Evolutionary conservation across 208 protist genomes (phyloP), one percentile per base, ranked within the genome.

Genomic region (Acanthamoeba quina): DNA sequence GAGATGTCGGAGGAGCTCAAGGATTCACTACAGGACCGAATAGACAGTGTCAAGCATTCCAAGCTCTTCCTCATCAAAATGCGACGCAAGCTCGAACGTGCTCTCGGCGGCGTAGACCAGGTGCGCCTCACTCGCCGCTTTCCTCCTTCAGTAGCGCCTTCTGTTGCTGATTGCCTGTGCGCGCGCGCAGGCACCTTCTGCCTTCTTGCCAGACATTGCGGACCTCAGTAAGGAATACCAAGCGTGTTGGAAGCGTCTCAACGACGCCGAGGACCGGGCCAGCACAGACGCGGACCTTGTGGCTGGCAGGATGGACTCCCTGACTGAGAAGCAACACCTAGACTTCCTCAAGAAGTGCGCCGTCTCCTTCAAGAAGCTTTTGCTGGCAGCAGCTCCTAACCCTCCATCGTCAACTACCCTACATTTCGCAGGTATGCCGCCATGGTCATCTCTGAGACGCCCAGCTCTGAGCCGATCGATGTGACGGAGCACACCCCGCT

Each of bases 211-310:
- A 10, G 78, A 86, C 29, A 11, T 86, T 26, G 78, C 3, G n/a
- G 78, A 86, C 49, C 49, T 86, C 6, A 86, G 78, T 29, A 24
- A 58, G 31, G 78, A 86, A 9, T 62, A 64, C 49, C 78, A 62
- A 21, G 13, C 21, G 41, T 47, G 37, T 11, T 80, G 70, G 70
- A n/a, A 26, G 21, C 3, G 37, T 37, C 37, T 54, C 3, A n/a
- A 82, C 29, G 7, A 10, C n/a, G 49, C n/a, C 24, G 56, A 19
- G 29, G 11, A 62, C 6, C 54, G 9, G 1, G 76, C 3, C 26
- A 68, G 26, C 19, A 44, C 54, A 10, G 31, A 37, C 1, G 7
- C 7, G 19, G 31, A 74, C 26, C 66, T 15, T 17, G 26, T 31
- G 26, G 26, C 66, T 37, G 31, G 37, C 10, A 11, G 41, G 1